Evolutionary conservation across 169 alveolate species (phyloP).

Genomic region (Eimeria sp.): DNA sequence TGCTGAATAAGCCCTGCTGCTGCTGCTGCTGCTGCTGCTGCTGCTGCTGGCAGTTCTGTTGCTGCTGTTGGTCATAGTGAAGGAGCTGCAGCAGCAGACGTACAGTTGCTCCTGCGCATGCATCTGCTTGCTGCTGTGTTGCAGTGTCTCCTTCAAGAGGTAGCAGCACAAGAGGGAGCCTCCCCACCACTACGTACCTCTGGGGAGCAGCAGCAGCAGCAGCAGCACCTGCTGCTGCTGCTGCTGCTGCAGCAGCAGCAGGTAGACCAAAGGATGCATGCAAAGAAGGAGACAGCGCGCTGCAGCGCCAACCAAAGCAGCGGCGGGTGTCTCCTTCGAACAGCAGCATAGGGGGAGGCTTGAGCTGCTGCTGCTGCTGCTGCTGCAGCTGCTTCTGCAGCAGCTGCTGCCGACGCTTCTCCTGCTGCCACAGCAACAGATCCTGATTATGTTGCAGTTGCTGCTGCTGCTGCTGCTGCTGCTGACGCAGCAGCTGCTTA

Average conservation of each 20-base stretch:
- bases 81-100: background rate
- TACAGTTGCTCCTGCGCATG: slow-evolving; percentile 2
- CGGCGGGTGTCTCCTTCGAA: background rate
- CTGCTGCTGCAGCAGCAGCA: background rate
- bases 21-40: background rate
- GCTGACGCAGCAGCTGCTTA: no score
- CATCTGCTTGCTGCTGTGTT: background rate
- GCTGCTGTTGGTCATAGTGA: slow-evolving; percentile 19
- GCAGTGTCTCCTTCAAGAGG: background rate
- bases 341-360: background rate
- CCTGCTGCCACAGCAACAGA: no score
- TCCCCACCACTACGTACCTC: background rate
- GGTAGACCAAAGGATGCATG: background rate
- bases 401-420: background rate
- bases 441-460: no score
- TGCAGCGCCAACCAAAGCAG: slow-evolving; percentile 22
- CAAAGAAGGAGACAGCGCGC: background rate
- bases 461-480: no score
- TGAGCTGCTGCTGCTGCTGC: no score
- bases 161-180: slow-evolving; percentile 2
- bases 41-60: background rate
- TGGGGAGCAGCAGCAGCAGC: background rate
- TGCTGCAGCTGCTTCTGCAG: background rate
- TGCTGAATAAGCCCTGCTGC: background rate
- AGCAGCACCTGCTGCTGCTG: background rate